Evolutionary conservation across 192 early-diverging fungal genomes (phyloP).

Genomic region (Coemansia sp.): DNA sequence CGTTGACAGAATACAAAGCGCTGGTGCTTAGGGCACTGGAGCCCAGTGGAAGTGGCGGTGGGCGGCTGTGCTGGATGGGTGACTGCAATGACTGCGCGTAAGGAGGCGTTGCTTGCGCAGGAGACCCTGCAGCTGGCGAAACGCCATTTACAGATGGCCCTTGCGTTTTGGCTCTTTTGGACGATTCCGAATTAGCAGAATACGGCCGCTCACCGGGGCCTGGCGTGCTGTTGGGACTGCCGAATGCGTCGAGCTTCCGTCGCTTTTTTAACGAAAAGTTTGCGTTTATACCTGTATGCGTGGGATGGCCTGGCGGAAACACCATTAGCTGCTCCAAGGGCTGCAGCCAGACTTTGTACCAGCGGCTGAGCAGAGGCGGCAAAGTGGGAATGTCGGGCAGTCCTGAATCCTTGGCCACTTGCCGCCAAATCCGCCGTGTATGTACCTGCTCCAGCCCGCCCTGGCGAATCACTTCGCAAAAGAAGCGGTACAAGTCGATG

Average conservation of each 20-base stretch:
- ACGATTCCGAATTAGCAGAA: constrained; percentile 27
- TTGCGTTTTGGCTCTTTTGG: constrained; percentile 34
- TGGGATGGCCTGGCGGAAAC: constrained; percentile 48
- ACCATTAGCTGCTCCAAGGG: constrained; percentile 50
- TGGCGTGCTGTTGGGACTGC: constrained; percentile 44
- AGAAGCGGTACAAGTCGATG: constrained; percentile 46
- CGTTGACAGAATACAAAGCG: neutral
- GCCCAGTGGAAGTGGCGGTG: constrained; percentile 15
- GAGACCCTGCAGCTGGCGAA: constrained; percentile 26
- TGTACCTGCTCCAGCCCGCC: constrained; percentile 53
- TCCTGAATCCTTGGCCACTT: constrained; percentile 47
- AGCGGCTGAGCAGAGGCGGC: constrained; percentile 51
- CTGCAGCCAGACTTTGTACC: constrained; percentile 54
- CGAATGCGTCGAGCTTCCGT: constrained; percentile 38
- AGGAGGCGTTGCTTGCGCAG: constrained; percentile 31
- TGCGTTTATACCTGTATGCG: constrained; percentile 44
- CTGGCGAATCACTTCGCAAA: constrained; percentile 45
- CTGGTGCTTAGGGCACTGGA: constrained; percentile 1
- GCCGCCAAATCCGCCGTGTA: constrained; percentile 44
- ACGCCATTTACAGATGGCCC: constrained; percentile 29
- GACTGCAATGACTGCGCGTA: constrained; percentile 13
- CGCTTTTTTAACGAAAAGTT: constrained; percentile 52
- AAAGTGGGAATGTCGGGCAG: constrained; percentile 43
- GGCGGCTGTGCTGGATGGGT: constrained; percentile 10
- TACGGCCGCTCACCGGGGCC: constrained; percentile 32